Evolutionary conservation across 495 filamentous ascomycete species (phyloP).

Genomic region (Lasiosphaeria hispida): DNA sequence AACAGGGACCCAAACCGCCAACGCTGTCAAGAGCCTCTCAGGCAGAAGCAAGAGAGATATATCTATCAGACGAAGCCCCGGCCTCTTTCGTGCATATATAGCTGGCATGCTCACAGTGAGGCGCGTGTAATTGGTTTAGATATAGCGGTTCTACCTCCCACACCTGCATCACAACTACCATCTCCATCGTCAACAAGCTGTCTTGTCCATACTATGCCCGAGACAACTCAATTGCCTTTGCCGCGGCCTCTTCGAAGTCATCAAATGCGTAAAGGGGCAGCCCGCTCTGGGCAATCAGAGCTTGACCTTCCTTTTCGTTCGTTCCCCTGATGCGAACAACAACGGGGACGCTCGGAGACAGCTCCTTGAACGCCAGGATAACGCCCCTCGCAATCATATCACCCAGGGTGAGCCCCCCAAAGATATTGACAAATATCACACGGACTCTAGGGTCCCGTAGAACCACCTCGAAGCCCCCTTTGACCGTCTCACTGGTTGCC

Average conservation of each 20-base stretch:
- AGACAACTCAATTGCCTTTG: constrained; percentile 70
- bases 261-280: constrained; percentile 74
- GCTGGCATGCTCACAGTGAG: constrained; percentile 17
- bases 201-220: no score
- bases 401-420: constrained; percentile 78
- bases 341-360: constrained; percentile 68
- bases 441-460: constrained; percentile 68
- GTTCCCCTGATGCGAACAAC: constrained; percentile 83
- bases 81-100: constrained; percentile 9
- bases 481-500: constrained; percentile 81
- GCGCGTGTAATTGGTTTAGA: constrained; percentile 13
- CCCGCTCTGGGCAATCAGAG: constrained; percentile 74
- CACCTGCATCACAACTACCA: no score
- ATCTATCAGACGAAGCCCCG: constrained; percentile 15
- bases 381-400: constrained; percentile 90
- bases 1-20: constrained; percentile 25
- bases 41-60: neutral
- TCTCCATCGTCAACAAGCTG: no score
- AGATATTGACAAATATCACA: constrained; percentile 83
- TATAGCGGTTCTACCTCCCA: no score
- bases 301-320: constrained; percentile 73
- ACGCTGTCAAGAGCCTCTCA: neutral
- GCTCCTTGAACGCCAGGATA: constrained; percentile 70
- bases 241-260: constrained; percentile 75
- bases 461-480: constrained; percentile 70